These are phyloP conservation scores for Colletotrichum tabaci DNA, from an alignment of 2,329 filamentous ascomycete species.

Conservation along the genomic window DNA sequence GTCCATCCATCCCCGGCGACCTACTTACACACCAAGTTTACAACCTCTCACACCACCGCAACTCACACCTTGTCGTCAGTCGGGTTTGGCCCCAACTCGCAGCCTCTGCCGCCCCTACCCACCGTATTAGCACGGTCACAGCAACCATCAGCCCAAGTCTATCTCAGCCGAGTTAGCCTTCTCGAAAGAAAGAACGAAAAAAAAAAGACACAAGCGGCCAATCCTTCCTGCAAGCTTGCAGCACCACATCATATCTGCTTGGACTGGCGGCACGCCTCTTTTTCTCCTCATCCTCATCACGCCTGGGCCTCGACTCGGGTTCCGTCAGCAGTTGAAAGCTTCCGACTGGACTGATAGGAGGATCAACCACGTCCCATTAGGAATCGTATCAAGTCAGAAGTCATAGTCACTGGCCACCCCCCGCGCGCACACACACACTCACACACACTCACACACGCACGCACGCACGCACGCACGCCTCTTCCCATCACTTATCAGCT, in stretches of 20 bases:
- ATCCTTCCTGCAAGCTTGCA: slow-evolving; percentile 28
- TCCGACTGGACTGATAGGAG: slow-evolving; percentile 19
- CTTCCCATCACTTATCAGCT: slow-evolving; percentile 41
- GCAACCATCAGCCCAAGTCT: slow-evolving; percentile 20
- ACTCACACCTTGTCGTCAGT: background rate
- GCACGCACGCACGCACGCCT: slow-evolving; percentile 5
- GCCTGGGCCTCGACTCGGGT: slow-evolving; percentile 4
- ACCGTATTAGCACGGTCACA: slow-evolving; percentile 26
- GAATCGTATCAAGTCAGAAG: slow-evolving; percentile 21
- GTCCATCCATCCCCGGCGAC: slow-evolving; percentile 6
- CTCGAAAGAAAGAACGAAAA: slow-evolving; percentile 7
- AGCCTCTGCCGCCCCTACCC: background rate
- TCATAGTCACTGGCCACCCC: slow-evolving; percentile 18
- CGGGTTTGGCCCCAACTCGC: slow-evolving; percentile 12
- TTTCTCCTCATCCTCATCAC: background rate
- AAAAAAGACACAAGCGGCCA: slow-evolving; percentile 23
- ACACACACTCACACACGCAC: slow-evolving; percentile 4
- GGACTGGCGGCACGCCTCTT: slow-evolving; percentile 20
- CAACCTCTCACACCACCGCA: slow-evolving; percentile 18
- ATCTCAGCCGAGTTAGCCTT: slow-evolving; percentile 32
- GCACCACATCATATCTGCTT: slow-evolving; percentile 21
- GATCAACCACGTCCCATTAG: slow-evolving; percentile 11
- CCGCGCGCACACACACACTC: slow-evolving; percentile 7
- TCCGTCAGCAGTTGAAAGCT: slow-evolving; percentile 2
- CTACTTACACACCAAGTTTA: slow-evolving; percentile 25